A percentile compares a stretch with the other conserved stretches of the same genome.
phyloP scores from a whole-genome alignment of 2,329 filamentous ascomycete genomes.

The Aspergillus fructus region DNA sequence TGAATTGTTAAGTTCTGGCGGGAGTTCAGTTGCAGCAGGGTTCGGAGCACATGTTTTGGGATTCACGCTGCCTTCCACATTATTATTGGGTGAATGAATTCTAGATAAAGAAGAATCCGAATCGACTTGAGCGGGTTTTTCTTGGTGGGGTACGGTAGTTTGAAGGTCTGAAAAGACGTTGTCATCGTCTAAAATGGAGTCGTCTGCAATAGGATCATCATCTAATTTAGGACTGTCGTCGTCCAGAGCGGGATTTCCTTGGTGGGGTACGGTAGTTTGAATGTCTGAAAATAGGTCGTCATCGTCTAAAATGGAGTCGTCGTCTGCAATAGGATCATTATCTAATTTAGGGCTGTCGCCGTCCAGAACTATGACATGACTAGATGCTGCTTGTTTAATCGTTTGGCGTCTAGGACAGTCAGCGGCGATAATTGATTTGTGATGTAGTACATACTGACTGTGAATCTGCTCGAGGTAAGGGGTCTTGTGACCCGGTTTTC shows the following conservation, averaged over 20 bases:
- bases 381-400: background rate
- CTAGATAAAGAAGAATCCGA: background rate
- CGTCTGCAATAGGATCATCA: background rate
- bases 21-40: background rate
- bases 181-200: background rate
- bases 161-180: background rate
- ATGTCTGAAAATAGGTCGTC: background rate
- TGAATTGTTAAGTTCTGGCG: no score
- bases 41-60: no score
- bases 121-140: background rate
- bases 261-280: background rate
- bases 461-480: conserved; percentile 11
- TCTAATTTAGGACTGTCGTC: background rate
- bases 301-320: background rate
- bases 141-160: background rate
- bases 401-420: background rate
- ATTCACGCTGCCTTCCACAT: background rate
- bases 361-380: background rate
- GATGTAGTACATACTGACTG: conserved; percentile 31
- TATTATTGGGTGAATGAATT: background rate
- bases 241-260: background rate
- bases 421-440: background rate
- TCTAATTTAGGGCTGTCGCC: background rate
- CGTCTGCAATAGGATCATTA: background rate
- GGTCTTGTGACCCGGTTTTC: conserved; percentile 3